phyloP scores from a whole-genome alignment of 2,329 filamentous ascomycete genomes.

The Talaromyces rugulosus region DNA sequence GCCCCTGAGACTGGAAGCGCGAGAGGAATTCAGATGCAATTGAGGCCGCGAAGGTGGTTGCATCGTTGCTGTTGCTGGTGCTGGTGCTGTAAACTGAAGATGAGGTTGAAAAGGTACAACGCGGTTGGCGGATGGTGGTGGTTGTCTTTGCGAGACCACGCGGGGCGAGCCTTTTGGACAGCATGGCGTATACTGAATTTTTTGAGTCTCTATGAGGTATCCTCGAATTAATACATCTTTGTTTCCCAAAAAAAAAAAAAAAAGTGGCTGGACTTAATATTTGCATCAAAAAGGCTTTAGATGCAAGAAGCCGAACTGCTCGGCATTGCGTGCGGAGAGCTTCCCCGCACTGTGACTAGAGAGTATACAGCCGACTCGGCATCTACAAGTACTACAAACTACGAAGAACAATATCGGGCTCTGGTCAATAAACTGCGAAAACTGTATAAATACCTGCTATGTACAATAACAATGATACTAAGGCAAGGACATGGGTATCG shows the following conservation, averaged over 20 bases:
- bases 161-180: background rate
- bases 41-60: constrained; percentile 16
- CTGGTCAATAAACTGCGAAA: too few species aligned
- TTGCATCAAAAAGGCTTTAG: background rate
- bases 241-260: background rate
- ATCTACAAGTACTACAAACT: background rate
- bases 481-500: background rate
- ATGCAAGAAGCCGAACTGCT: background rate
- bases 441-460: background rate
- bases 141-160: background rate
- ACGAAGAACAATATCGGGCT: too few species aligned
- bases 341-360: background rate
- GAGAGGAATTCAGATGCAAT: constrained; percentile 39
- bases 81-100: background rate
- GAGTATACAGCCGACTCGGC: constrained; percentile 11
- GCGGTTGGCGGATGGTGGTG: background rate
- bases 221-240: background rate
- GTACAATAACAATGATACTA: background rate
- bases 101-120: background rate
- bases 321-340: background rate
- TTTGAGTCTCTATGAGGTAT: background rate
- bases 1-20: constrained; percentile 39
- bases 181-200: background rate
- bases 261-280: background rate
- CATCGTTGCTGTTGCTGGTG: constrained; percentile 5